phyloP scores from a whole-genome alignment of 1,139 yeast genomes.

The Pichia sp. region DNA sequence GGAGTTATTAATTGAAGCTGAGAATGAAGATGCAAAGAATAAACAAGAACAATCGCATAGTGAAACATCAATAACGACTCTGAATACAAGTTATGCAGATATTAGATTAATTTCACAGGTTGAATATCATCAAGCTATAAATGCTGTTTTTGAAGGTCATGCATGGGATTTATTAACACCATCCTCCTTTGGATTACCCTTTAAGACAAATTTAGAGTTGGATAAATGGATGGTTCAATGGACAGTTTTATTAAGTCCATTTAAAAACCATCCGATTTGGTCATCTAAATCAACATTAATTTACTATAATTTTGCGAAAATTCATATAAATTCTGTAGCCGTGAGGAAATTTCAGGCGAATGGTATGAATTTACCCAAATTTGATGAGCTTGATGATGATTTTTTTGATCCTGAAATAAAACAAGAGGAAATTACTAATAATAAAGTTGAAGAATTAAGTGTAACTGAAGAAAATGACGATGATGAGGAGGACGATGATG shows the following conservation, averaged over 20 bases:
- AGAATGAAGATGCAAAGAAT: slow-evolving; percentile 3
- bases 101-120: slow-evolving; percentile 65
- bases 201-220: slow-evolving; percentile 57
- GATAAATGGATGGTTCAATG: slow-evolving; percentile 81
- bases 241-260: slow-evolving; percentile 64
- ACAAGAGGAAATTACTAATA: slow-evolving; percentile 10
- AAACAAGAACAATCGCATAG: not conserved
- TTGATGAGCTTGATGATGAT: slow-evolving; percentile 28
- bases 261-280: slow-evolving; percentile 56
- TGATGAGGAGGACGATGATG: slow-evolving; percentile 14
- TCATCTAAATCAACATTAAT: slow-evolving; percentile 64
- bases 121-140: slow-evolving; percentile 63
- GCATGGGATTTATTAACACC: slow-evolving; percentile 63
- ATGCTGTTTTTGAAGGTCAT: slow-evolving; percentile 51
- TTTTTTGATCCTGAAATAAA: slow-evolving; percentile 23
- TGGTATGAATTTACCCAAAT: slow-evolving; percentile 36
- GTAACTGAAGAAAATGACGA: slow-evolving; percentile 16
- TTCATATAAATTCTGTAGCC: slow-evolving; percentile 60
- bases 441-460: not conserved
- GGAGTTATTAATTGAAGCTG: slow-evolving; percentile 29
- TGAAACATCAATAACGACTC: not conserved
- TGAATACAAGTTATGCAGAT: slow-evolving; percentile 37
- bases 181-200: slow-evolving; percentile 59
- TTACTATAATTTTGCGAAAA: slow-evolving; percentile 68
- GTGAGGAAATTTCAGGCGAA: slow-evolving; percentile 42